Evolutionary conservation across 208 protist species (phyloP), one percentile per base, ranked within the genome.

Genomic region (Leishmania arabica): DNA sequence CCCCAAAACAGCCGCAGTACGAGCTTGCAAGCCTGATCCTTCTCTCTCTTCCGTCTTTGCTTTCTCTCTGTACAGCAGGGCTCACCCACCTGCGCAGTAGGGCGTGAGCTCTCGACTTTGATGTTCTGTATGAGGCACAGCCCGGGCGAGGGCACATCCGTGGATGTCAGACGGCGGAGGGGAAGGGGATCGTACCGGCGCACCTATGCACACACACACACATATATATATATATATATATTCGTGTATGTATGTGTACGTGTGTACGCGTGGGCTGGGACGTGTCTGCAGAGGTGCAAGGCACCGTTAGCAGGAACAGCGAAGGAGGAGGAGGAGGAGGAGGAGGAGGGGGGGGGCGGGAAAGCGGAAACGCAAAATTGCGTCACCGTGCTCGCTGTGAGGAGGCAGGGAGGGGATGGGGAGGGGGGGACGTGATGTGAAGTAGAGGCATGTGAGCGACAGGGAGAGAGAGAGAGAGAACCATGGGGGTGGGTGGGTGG

Each of bases 181-280:
- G 64, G 64, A 24, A 17, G 64, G 64, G 34, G 64, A 17, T 19
- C 13, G n/a, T 65, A 65, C n/a, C n/a, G 21, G 60, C n/a, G 60
- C 1, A 24, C n/a, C 24, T 65, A 65, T 65, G n/a, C 11, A 34
- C n/a, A 37, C 37, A 65, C 9, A 65, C 37, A 65, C 2, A 40
- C 0, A 37, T 37, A 1, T 37, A 37, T 37, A 40, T 1, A 37
- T 1, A 1, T 37, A 37, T 37, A 73, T 49, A 49, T 73, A 49
- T 34, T 70, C 2, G 31, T 21, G 27, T 37, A 8, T 71, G n/a
- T 71, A 71, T 75, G 71, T 64, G 9, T 11, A 17, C 17, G 71
- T 58, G 54, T 76, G 71, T 77, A 51, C 31, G 53, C n/a, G 73
- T 37, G 73, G 27, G 47, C 51, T 74, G 49, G 60, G 15, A 27